Conservation (phyloP, 2,329 filamentous ascomycete species). For the Arthrobotrys pseudoclavata region DNA sequence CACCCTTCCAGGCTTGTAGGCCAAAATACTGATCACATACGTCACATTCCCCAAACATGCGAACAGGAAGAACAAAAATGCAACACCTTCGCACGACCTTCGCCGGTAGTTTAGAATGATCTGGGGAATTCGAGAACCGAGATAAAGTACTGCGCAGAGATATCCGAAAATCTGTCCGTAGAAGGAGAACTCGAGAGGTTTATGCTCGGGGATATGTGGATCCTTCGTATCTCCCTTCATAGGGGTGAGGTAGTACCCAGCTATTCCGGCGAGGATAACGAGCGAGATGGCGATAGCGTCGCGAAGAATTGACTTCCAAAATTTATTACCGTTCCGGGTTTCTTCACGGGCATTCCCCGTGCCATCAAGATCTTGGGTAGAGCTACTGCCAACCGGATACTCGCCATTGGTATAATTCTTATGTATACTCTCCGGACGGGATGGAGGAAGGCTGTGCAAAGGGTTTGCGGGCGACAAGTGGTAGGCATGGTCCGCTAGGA, state of each 20-base stretch:
- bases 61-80: slow-evolving; percentile 95
- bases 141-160: slow-evolving; percentile 88
- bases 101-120: slow-evolving; percentile 91
- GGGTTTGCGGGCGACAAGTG: slow-evolving; percentile 83
- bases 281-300: slow-evolving; percentile 82
- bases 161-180: slow-evolving; percentile 94
- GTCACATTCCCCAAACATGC: slow-evolving; percentile 95
- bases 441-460: slow-evolving; percentile 72
- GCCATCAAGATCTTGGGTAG: slow-evolving; percentile 63
- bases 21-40: slow-evolving; percentile 91
- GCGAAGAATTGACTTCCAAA: slow-evolving; percentile 73
- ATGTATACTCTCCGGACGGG: slow-evolving; percentile 64
- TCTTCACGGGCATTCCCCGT: slow-evolving; percentile 65
- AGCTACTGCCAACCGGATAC: slow-evolving; percentile 68
- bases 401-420: slow-evolving; percentile 58
- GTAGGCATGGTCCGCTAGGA: slow-evolving; percentile 75
- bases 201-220: slow-evolving; percentile 67
- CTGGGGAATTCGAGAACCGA: slow-evolving; percentile 90
- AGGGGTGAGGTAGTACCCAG: slow-evolving; percentile 85
- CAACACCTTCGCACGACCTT: slow-evolving; percentile 93
- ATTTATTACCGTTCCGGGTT: background rate
- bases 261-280: slow-evolving; percentile 83
- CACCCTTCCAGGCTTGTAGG: slow-evolving; percentile 80
- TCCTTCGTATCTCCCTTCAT: slow-evolving; percentile 64
- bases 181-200: slow-evolving; percentile 75